Percentiles rank a stretch among this genome's conserved stretches.
These are phyloP conservation scores for Cryptosporidium meleagridis DNA, from an alignment of 169 alveolate genomes.

Conservation along the genomic window DNA sequence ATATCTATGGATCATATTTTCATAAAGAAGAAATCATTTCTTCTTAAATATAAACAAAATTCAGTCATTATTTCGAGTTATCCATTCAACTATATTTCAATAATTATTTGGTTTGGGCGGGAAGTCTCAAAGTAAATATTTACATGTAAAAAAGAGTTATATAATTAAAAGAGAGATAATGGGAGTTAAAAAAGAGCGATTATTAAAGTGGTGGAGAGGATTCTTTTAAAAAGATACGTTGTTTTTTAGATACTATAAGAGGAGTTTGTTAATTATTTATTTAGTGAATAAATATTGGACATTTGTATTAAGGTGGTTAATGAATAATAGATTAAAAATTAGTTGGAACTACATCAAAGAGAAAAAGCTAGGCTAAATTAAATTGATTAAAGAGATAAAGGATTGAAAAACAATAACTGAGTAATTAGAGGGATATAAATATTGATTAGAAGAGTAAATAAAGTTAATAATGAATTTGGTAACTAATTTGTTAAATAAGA, in stretches of 20 bases:
- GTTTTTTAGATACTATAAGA: neutral
- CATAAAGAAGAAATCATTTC: too few species aligned
- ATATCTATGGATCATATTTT: too few species aligned
- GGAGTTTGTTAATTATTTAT: neutral
- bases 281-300: neutral
- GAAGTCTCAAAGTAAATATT: neutral
- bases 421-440: neutral
- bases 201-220: neutral
- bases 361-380: neutral
- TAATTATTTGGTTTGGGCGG: neutral
- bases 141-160: slow-evolving; percentile 9
- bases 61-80: neutral
- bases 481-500: neutral
- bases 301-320: neutral
- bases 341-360: neutral
- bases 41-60: too few species aligned
- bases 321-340: neutral
- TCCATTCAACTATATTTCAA: neutral
- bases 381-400: too few species aligned
- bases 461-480: neutral
- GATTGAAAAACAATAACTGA: too few species aligned
- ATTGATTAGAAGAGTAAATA: neutral
- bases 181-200: slow-evolving; percentile 16
- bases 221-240: neutral
- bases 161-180: neutral